A percentile compares a stretch with the other conserved stretches of the same genome.
Evolutionary conservation across 78 protist species (phyloP).

Genomic region (Creolimax fragrantissima): DNA sequence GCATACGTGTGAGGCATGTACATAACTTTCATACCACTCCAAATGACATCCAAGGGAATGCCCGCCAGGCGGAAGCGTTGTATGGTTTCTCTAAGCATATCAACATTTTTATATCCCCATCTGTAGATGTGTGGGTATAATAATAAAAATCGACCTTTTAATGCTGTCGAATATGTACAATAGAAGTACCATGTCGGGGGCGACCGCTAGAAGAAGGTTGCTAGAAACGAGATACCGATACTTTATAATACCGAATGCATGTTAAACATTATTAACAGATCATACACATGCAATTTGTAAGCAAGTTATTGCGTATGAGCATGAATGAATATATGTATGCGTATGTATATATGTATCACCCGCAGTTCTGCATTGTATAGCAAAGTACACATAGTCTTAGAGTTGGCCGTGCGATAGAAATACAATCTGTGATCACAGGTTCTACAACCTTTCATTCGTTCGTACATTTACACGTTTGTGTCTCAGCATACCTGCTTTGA

Average conservation of each 20-base stretch:
- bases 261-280: too few species aligned
- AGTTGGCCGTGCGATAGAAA: neutral
- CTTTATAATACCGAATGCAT: too few species aligned
- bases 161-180: neutral
- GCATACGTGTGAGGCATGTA: too few species aligned
- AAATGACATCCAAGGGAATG: conserved; percentile 45
- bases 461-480: neutral
- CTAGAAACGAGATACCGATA: too few species aligned
- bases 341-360: neutral
- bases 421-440: neutral
- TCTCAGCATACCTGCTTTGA: conserved; percentile 16
- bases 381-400: neutral
- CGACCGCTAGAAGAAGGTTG: too few species aligned
- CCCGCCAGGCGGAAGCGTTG: neutral
- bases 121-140: conserved; percentile 28
- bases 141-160: neutral
- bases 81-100: conserved; percentile 21
- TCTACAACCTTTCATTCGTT: neutral
- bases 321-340: neutral
- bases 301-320: neutral
- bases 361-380: neutral
- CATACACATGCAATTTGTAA: neutral
- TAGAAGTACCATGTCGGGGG: neutral
- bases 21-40: conserved; percentile 48
- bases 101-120: conserved; percentile 54